These are phyloP conservation scores for Narthecium ossifragum DNA, from an alignment of 106 monocot genomes.

Conservation along the genomic window DNA sequence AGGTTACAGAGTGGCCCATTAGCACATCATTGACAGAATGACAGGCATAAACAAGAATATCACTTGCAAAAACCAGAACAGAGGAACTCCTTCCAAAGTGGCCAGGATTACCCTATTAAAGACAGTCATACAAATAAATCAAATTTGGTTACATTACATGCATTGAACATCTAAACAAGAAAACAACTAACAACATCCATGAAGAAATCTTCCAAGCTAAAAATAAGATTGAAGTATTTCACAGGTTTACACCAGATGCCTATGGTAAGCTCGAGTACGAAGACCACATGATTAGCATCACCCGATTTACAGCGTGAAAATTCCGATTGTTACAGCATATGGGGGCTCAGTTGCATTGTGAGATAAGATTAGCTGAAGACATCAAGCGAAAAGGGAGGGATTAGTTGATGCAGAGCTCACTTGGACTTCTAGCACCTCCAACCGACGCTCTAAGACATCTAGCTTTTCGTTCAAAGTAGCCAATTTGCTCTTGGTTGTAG, in stretches of 20 bases:
- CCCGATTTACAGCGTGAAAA: neutral
- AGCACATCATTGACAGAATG: no score
- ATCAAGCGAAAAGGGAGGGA: constrained; percentile 70
- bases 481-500: constrained; percentile 93
- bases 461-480: constrained; percentile 86
- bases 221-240: no score
- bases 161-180: no score
- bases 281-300: neutral
- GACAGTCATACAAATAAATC: no score
- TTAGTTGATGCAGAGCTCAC: constrained; percentile 82
- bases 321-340: neutral
- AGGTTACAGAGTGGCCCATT: no score
- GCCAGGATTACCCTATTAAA: no score
- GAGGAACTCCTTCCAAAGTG: no score
- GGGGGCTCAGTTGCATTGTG: neutral
- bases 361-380: neutral
- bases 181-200: no score
- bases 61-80: no score
- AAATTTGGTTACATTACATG: no score
- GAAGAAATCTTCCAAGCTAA: no score
- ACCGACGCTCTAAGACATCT: constrained; percentile 68
- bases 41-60: no score
- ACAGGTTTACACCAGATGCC: neutral
- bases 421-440: constrained; percentile 96
- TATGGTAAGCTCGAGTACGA: neutral